Conservation (phyloP, 1,139 yeast genomes). For the Insectozyma bohioensis region DNA sequence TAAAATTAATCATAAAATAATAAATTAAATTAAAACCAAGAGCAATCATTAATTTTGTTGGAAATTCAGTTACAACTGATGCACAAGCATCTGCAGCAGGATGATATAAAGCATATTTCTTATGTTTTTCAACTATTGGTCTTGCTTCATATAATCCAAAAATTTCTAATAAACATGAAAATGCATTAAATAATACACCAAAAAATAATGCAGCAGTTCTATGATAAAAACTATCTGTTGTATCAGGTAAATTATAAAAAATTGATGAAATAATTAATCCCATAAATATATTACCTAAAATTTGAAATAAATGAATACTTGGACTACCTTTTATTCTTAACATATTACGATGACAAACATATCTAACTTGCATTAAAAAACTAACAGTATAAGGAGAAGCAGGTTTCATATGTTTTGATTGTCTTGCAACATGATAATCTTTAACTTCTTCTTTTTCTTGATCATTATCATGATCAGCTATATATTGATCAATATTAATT, state of each 20-base stretch:
- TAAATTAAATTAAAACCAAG: constrained; percentile 46
- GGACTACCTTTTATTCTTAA: constrained; percentile 30
- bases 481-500: constrained; percentile 19
- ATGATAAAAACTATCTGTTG: constrained; percentile 53
- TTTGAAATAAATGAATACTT: constrained; percentile 25
- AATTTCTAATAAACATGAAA: constrained; percentile 58
- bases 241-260: constrained; percentile 47
- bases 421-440: constrained; percentile 30
- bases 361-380: constrained; percentile 32
- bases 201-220: constrained; percentile 60
- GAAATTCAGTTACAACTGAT: constrained; percentile 56
- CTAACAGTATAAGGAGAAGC: constrained; percentile 36
- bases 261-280: constrained; percentile 45
- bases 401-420: constrained; percentile 23
- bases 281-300: constrained; percentile 29
- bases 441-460: constrained; percentile 15
- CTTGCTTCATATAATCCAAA: constrained; percentile 55
- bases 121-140: constrained; percentile 61
- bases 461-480: constrained; percentile 10
- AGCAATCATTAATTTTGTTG: constrained; percentile 49
- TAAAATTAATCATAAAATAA: constrained; percentile 58
- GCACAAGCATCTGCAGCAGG: constrained; percentile 66
- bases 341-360: constrained; percentile 27
- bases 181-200: constrained; percentile 55
- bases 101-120: constrained; percentile 60